Base-by-base conservation (phyloP, 2,329 filamentous ascomycete genomes). In the Pestalotiopsis sp. region DNA sequence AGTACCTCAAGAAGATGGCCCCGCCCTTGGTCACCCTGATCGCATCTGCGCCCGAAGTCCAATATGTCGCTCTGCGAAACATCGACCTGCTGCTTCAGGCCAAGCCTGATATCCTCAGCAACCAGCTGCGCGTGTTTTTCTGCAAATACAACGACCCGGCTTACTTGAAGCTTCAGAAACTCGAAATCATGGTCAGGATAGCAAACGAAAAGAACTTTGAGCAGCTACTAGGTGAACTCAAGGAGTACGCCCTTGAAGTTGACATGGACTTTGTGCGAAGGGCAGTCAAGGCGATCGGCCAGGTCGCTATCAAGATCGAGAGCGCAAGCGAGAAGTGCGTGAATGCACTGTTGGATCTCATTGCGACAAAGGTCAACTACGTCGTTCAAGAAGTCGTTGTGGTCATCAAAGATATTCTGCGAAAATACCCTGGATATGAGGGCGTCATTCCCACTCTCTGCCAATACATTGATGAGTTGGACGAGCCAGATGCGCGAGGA, bases 91-190 rank as follows among this genome's bases (percentile, higher is more conserved):
- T 99, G 5, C 87, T 99, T 31, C 96, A 99, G 81, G 96, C 97
- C 74, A 95, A 98, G 80, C 94, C 96, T 12, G 95, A 97, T 74
- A 98, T 99, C 68, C 87, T 99, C 11, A 97, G 94, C 86, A 98
- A 98, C 81, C 96, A 99, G 81, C 90, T 99, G 76, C 90, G 96
- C 59, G 96, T 99, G 9, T 99, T 99, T 84, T 99, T 99, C 84
- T 99, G 96, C 91, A 99, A 99, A 83, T 99, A 99, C 84, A 98
- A 98, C 79, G 96, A 99, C 75, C 95, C 96, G 1, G 94, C 94
- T 25, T 99, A 99, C 79, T 91, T 99, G 76, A 99, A 99, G 81
- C 90, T 99, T 70, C 93, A 97, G 78, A 99, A 99, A 79, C 89
- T 99, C 64, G 96, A 99, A 79, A 98, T 98, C 72, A 98, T 99